phyloP scores from a whole-genome alignment of 129 eudicot genomes.

The Flaveria trinervia region DNA sequence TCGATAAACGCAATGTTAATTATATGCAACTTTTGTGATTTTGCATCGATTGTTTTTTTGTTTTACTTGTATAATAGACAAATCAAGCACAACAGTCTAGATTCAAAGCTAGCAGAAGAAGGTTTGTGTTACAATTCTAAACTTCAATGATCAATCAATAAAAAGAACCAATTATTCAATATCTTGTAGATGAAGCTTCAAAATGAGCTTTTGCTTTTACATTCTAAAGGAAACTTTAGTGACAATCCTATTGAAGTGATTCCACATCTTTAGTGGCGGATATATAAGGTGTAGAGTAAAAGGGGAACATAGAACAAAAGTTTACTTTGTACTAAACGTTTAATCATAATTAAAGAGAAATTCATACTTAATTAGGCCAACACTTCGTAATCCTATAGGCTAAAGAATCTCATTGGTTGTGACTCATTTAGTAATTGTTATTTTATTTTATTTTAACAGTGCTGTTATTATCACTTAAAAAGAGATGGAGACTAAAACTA shows the following conservation, averaged over 20 bases:
- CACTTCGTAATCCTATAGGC: background rate
- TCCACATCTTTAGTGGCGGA: conserved; percentile 16
- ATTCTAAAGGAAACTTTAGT: conserved; percentile 1
- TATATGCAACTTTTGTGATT: background rate
- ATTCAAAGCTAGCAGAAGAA: background rate
- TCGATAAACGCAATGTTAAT: background rate
- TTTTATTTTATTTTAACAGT: background rate
- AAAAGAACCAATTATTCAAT: background rate
- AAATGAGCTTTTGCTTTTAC: background rate
- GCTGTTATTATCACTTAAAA: background rate
- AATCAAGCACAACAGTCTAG: background rate
- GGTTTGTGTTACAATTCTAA: background rate
- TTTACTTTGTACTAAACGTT: conserved; percentile 15
- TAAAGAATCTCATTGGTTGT: conserved; percentile 13
- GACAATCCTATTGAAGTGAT: conserved; percentile 16
- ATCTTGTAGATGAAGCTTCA: background rate
- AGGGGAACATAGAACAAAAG: conserved; percentile 30
- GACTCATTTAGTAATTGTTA: background rate
- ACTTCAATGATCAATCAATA: background rate
- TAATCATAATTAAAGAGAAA: conserved; percentile 15
- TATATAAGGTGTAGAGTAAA: background rate
- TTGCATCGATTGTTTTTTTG: background rate
- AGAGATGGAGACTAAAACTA: background rate
- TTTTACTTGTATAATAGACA: background rate
- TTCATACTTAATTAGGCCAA: background rate